These are phyloP conservation scores for Protomyces inouyei DNA, from an alignment of 1,139 yeast species.

Conservation along the genomic window DNA sequence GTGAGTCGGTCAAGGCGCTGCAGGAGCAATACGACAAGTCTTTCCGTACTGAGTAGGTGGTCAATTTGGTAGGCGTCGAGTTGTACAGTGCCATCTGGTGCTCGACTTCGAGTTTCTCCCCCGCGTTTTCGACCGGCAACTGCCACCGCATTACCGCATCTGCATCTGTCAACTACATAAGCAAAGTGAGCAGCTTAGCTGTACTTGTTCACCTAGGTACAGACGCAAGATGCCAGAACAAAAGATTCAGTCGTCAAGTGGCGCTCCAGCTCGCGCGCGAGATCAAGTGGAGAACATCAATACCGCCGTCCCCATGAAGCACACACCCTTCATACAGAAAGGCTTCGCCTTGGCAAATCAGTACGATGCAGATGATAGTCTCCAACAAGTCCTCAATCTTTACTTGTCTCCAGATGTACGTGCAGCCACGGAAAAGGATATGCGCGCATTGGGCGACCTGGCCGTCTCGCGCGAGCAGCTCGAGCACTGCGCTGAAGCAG, in stretches of 20 bases:
- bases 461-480: slow-evolving; percentile 35
- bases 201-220: background rate
- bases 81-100: background rate
- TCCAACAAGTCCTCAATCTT: background rate
- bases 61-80: background rate
- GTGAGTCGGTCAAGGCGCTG: background rate
- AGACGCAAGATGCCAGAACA: background rate
- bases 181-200: too few relatives aligned
- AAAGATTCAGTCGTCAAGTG: background rate
- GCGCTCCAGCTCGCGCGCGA: background rate
- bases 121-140: too few relatives aligned
- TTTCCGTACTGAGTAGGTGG: background rate
- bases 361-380: background rate
- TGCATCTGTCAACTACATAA: too few relatives aligned
- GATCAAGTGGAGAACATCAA: background rate
- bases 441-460: slow-evolving; percentile 34
- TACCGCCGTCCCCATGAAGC: background rate
- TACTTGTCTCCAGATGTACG: background rate
- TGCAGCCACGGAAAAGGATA: slow-evolving; percentile 27
- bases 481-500: slow-evolving; percentile 39
- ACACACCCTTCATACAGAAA: background rate
- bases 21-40: background rate
- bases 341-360: background rate
- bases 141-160: too few relatives aligned
- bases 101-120: too few relatives aligned